Percentiles rank a stretch among this genome's conserved stretches.
Evolutionary conservation across 495 filamentous ascomycete species (phyloP).

Genomic region (Mycothermus thermophilus): DNA sequence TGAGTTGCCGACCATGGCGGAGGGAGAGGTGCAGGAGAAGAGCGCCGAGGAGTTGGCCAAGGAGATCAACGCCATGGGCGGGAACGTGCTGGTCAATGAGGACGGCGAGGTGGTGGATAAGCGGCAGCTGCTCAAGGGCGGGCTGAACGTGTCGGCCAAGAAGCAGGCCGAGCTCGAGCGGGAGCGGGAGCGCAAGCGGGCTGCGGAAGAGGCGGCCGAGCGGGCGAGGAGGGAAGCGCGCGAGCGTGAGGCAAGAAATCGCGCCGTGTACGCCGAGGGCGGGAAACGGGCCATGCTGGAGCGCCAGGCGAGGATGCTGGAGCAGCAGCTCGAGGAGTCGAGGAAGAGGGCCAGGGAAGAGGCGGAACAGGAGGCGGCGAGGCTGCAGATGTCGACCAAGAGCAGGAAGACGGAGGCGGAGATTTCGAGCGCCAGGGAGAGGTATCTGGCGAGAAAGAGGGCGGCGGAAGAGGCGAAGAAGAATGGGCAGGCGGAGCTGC

Average conservation of each 20-base stretch:
- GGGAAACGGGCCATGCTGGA: slow-evolving; percentile 54
- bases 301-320: slow-evolving; percentile 77
- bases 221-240: slow-evolving; percentile 17
- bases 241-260: slow-evolving; percentile 22
- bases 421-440: slow-evolving; percentile 72
- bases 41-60: slow-evolving; percentile 56
- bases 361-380: slow-evolving; percentile 54
- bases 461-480: slow-evolving; percentile 60
- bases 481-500: slow-evolving; percentile 21
- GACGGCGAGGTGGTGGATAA: slow-evolving; percentile 93
- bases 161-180: slow-evolving; percentile 26
- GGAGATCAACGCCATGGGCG: slow-evolving; percentile 59
- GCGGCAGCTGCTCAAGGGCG: slow-evolving; percentile 73
- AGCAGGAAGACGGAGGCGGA: slow-evolving; percentile 59
- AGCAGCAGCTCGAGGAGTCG: slow-evolving; percentile 61
- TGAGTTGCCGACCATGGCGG: slow-evolving; percentile 9
- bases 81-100: slow-evolving; percentile 66
- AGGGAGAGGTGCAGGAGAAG: slow-evolving; percentile 41
- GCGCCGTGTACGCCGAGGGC: slow-evolving; percentile 35
- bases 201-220: slow-evolving; percentile 18
- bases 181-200: slow-evolving; percentile 20
- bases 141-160: slow-evolving; percentile 66
- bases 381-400: slow-evolving; percentile 61
- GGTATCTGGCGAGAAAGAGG: slow-evolving; percentile 73
- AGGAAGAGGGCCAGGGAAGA: slow-evolving; percentile 60